Percentiles rank a stretch among this genome's conserved stretches.
Conservation (phyloP, 1,284 basidiomycete genomes). For the Puccinia polysora region DNA sequence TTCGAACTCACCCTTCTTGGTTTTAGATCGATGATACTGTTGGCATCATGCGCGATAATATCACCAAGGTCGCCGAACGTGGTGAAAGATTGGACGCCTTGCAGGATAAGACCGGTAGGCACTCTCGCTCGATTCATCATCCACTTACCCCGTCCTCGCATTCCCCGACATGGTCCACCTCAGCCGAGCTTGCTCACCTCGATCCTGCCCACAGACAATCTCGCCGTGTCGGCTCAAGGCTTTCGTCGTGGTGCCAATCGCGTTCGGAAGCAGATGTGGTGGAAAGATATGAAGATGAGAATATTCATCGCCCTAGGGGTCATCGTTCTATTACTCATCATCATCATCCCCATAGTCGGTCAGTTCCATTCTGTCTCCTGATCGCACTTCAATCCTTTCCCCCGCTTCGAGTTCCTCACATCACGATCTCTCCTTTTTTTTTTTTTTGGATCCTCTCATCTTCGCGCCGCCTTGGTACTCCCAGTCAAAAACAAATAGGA, state of each 20-base stretch:
- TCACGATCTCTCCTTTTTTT: not conserved
- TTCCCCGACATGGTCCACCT: not conserved
- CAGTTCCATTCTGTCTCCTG: not conserved
- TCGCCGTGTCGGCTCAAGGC: slow-evolving; percentile 97
- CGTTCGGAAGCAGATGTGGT: slow-evolving; percentile 84
- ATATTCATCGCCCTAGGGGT: slow-evolving; percentile 82
- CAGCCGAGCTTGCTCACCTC: slow-evolving; percentile 11
- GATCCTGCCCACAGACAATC: slow-evolving; percentile 65
- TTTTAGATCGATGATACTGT: slow-evolving; percentile 77
- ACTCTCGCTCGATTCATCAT: no score
- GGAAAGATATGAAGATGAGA: slow-evolving; percentile 64
- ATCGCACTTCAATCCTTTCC: not conserved
- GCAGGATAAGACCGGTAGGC: slow-evolving; percentile 98
- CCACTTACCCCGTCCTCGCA: slow-evolving; percentile 51
- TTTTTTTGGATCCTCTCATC: no score
- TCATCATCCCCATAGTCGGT: slow-evolving; percentile 77
- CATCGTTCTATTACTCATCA: slow-evolving; percentile 81
- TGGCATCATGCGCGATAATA: slow-evolving; percentile 96
- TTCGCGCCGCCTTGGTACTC: no score
- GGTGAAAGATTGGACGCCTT: slow-evolving; percentile 88
- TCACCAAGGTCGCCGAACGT: slow-evolving; percentile 88
- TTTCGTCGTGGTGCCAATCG: slow-evolving; percentile 95
- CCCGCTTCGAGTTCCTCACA: not conserved
- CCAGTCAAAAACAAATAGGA: slow-evolving; percentile 44
- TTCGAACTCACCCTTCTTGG: not conserved